A percentile compares a stretch with the other conserved stretches of the same genome.
These are phyloP conservation scores for Penicillium bialowiezense DNA, from an alignment of 495 filamentous ascomycete genomes.

Conservation along the genomic window DNA sequence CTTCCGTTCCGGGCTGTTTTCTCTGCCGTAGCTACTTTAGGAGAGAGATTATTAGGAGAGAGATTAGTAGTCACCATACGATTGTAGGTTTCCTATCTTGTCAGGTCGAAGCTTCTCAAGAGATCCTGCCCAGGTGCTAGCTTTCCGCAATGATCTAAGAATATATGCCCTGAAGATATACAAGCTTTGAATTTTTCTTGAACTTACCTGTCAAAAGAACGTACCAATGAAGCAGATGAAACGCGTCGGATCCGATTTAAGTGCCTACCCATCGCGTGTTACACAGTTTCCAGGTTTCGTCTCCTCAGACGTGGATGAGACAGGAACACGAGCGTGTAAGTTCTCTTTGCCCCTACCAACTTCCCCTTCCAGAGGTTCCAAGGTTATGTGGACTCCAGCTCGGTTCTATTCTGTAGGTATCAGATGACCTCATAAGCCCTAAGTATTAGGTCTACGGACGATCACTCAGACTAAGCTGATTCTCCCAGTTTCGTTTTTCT, in stretches of 20 bases:
- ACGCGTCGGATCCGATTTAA: constrained; percentile 18
- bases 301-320: constrained; percentile 1
- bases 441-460: no score
- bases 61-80: no score
- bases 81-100: no score
- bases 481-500: constrained; percentile 8
- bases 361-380: not conserved
- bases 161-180: no score
- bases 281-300: constrained; percentile 19
- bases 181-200: not conserved
- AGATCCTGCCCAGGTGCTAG: no score
- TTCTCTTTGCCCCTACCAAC: not conserved
- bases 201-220: not conserved
- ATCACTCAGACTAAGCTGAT: no score
- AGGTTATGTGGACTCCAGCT: not conserved
- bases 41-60: not conserved
- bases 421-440: constrained; percentile 13
- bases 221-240: constrained; percentile 23
- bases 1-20: not conserved
- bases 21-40: not conserved
- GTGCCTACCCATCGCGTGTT: constrained; percentile 26
- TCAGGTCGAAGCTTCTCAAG: no score
- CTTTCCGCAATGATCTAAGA: no score
- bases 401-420: not conserved
- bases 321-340: not conserved